Base-by-base conservation (phyloP, 1,284 basidiomycete genomes). In the Chalciporus piperatoides region DNA sequence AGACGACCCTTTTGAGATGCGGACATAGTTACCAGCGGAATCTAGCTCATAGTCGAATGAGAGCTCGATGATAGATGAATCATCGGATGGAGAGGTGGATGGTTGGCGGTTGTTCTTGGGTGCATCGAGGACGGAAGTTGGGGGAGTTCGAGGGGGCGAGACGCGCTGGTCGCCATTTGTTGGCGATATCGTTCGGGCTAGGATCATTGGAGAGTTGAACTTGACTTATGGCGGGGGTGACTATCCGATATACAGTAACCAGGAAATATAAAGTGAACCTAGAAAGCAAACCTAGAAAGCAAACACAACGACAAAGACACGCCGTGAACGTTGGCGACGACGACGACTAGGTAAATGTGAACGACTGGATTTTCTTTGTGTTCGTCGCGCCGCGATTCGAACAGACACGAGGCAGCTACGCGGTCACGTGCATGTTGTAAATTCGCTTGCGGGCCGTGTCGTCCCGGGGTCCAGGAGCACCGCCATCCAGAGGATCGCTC, bases 41-140 rank as follows among this genome's bases (percentile, higher is more conserved):
- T 84, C 80, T 43, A 73, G 70, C 52, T 81, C 75, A 55, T 85
- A 88, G 58, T 82, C 80, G 62, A 88, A 86, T 2, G 84, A 86
- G 52, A 86, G 76, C 55, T 86, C 84, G 37, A 81, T 78, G 56
- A 82, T 77, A 15, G 78, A 80, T 1, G 78, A 80, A 52, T 80
- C 78, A 59, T 82, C 80, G 17, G 81, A 81, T 45, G 68, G 66
- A 0, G 77, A 74, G 3, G 75, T 72, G 11, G 69, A 67, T 7
- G 69, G 54, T 17, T 68, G 62, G 23, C 67, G 68, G 49, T 43
- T 59, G 32, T 59, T 67, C 55, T 68, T 68, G 17, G 64, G 52
- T 44, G 56, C 58, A 44, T 69, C 65, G 30, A 65, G 54, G 15
- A 56, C 48, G 40, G 42, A 38, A 25, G 53, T 51, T 38, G 67